phyloP scores from a whole-genome alignment of 2,329 filamentous ascomycete species.

The Arthrobotrys conoides region DNA sequence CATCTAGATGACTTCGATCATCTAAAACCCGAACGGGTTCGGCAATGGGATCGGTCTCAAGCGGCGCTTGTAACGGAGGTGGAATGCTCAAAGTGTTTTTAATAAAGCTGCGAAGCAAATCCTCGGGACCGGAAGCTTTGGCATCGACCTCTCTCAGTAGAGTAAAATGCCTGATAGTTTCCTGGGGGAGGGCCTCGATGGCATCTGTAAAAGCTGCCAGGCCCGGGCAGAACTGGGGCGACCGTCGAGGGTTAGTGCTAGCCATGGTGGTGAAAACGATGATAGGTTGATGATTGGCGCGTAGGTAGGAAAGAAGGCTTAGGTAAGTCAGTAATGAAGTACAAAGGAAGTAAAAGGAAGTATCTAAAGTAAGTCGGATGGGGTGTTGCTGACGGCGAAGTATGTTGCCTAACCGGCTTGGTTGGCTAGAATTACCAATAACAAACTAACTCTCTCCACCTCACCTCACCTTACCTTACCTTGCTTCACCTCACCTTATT shows the following conservation, averaged over 20 bases:
- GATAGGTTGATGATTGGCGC: slow-evolving; percentile 1
- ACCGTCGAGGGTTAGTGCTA: slow-evolving; percentile 41
- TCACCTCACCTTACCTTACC: slow-evolving; percentile 20
- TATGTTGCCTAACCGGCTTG: background rate
- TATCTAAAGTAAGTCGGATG: background rate
- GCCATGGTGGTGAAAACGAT: slow-evolving; percentile 24
- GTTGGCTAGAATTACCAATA: slow-evolving; percentile 19
- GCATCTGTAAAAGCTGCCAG: slow-evolving; percentile 87
- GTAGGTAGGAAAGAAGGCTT: background rate
- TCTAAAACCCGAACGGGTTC: slow-evolving; percentile 12
- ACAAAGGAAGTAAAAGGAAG: background rate
- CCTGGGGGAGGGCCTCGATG: slow-evolving; percentile 90
- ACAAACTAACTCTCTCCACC: slow-evolving; percentile 31
- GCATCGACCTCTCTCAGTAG: slow-evolving; percentile 97
- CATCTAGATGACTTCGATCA: background rate
- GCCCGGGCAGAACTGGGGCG: slow-evolving; percentile 73
- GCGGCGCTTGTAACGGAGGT: background rate
- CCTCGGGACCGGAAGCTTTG: slow-evolving; percentile 91
- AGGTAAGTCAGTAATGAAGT: background rate
- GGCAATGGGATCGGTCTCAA: slow-evolving; percentile 26
- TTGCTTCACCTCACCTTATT: slow-evolving; percentile 23
- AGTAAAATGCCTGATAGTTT: slow-evolving; percentile 95
- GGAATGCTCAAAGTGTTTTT: slow-evolving; percentile 70
- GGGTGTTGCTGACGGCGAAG: background rate
- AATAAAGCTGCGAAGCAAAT: slow-evolving; percentile 82